Evolutionary conservation across 768 basidiomycete genomes (phyloP).

Genomic region (Sarcomyxa edulis): DNA sequence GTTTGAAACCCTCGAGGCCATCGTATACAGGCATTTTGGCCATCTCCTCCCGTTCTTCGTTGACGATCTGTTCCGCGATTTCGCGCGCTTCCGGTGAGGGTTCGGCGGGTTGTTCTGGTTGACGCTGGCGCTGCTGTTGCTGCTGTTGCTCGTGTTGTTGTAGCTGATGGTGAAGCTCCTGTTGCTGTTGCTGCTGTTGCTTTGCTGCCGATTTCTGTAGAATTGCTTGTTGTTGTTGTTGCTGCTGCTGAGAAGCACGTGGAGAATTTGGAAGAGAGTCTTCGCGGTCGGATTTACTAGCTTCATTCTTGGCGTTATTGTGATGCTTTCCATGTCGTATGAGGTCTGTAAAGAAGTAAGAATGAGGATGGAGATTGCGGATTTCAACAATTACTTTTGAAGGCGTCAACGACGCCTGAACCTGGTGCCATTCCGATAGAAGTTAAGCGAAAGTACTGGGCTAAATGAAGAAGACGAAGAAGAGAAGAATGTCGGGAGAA

Average conservation of each 20-base stretch:
- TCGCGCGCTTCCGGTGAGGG: conserved; percentile 27
- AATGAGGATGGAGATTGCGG: conserved; percentile 12
- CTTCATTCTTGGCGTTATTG: conserved; percentile 33
- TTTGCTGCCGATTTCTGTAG: too few relatives aligned
- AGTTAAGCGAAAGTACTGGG: background rate
- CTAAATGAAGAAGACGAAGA: too few relatives aligned
- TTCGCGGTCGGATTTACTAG: conserved; percentile 12
- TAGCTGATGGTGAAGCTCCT: conserved; percentile 16
- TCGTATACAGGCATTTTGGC: conserved; percentile 80
- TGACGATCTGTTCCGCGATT: conserved; percentile 62
- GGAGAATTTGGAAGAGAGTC: conserved; percentile 10
- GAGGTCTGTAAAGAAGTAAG: conserved; percentile 48
- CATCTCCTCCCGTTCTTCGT: conserved; percentile 70
- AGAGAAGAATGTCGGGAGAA: too few relatives aligned
- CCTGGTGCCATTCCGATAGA: conserved; percentile 52
- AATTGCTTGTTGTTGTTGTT: conserved; percentile 16
- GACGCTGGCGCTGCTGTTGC: conserved; percentile 16
- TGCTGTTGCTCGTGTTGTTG: conserved; percentile 14
- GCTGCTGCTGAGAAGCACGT: conserved; percentile 23
- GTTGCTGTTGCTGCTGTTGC: conserved; percentile 19
- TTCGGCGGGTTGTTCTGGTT: conserved; percentile 11
- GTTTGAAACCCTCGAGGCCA: conserved; percentile 75
- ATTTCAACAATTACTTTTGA: conserved; percentile 61
- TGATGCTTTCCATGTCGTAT: conserved; percentile 79
- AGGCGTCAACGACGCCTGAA: conserved; percentile 71